phyloP scores from a whole-genome alignment of 2,329 filamentous ascomycete genomes.

The Colletotrichum horii region DNA sequence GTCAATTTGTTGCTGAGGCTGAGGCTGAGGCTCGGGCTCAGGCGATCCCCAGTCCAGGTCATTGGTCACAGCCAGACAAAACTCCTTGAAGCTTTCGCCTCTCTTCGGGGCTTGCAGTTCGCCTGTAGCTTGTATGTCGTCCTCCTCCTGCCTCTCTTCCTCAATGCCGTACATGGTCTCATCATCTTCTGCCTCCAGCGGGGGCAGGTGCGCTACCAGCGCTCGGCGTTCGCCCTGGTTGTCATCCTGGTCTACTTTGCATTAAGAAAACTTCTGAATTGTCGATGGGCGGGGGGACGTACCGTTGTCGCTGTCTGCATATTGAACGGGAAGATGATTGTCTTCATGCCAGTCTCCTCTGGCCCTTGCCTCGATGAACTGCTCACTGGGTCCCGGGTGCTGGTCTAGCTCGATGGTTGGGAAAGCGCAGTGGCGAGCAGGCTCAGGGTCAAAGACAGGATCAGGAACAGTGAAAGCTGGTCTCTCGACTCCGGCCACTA shows the following conservation, averaged over 20 bases:
- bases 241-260: not conserved
- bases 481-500: not conserved
- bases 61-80: not conserved
- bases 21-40: not conserved
- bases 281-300: not conserved
- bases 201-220: not conserved
- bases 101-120: not conserved
- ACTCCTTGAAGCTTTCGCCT: not conserved
- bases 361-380: not conserved
- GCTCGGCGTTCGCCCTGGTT: not conserved
- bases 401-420: conserved; percentile 28
- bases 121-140: not conserved
- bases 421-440: conserved; percentile 27
- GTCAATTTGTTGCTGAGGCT: not conserved
- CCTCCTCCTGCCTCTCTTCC: not conserved
- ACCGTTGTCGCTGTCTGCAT: not conserved
- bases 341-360: not conserved
- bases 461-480: conserved; percentile 22
- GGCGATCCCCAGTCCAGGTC: conserved; percentile 11
- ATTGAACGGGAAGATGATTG: not conserved
- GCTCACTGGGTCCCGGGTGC: conserved; percentile 12
- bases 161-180: not conserved
- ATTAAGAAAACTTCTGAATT: not conserved
- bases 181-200: not conserved
- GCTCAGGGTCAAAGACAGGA: conserved; percentile 28